Base-by-base conservation (phyloP, 345 rosid genomes). In the Lumnitzera littorea region DNA sequence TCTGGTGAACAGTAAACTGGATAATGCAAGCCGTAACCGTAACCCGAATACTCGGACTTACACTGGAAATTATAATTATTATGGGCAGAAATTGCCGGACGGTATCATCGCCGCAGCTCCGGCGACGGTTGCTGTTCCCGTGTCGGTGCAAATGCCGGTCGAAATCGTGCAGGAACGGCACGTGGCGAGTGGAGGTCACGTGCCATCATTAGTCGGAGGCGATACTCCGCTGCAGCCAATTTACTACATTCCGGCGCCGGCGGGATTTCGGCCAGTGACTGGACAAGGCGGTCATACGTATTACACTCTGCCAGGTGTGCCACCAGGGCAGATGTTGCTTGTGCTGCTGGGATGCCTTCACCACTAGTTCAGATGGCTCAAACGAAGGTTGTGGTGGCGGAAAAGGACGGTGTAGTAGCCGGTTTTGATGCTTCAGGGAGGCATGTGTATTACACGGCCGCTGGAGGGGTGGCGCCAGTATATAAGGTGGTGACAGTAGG, bases 351-450 rank as follows among this genome's bases (percentile, higher is more conserved):
- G 77, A 70, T 46, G 73, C 48, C 29, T 70, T 15, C 13, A 2
- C 61, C 56, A 23, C 68, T 4, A 51, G 51, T 67, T 41, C 55
- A 63, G 61, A 73, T 59, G 43, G 24, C 60, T 62, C 78, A 62
- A 52, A 56, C 60, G n/a, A 74, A 66, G 60, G 59, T 62, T 48
- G 70, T 59, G 5, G 60, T 59, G 57, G 63, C 74, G 0, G 82
- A 78, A 60, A 48, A 65, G 0, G 78, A 80, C 8, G 75, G 64
- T 61, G 55, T 76, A 23, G 86, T 73, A 58, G 63, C 79, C 57
- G 82, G 61, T 11, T 80, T 74, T 36, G 87, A 82, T 29, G 65
- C 75, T 43, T 67, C 84, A 1, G 87, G 91, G 49, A 73, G 87
- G 69, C 85, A 71, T 61, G 76, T 80, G 29, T 85, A 80, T 63